Evolutionary conservation across 176 grass and related monocot genomes (phyloP).

Genomic region (Ampelocalamus luodianensis): DNA sequence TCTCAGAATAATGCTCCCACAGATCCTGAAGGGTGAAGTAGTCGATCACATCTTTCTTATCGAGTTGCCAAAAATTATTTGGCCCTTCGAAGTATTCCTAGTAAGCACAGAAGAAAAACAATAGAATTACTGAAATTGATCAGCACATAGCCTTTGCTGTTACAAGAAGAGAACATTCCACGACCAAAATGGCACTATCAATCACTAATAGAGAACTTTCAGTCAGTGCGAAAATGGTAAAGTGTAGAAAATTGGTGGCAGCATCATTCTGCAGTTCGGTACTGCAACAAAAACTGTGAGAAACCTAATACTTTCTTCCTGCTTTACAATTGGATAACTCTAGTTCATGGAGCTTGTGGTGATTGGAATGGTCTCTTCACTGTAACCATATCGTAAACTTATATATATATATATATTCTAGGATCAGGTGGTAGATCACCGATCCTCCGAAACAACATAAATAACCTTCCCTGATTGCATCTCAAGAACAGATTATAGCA

Average conservation of each 20-base stretch:
- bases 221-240: too few species aligned
- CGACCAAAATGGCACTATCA: background rate
- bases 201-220: background rate
- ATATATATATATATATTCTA: too few species aligned
- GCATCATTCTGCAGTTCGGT: background rate
- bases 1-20: conserved; percentile 62
- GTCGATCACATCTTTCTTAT: conserved; percentile 45
- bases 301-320: background rate
- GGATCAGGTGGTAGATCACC: background rate
- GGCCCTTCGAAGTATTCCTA: conserved; percentile 54
- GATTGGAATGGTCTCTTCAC: background rate
- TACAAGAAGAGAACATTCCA: background rate
- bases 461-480: background rate
- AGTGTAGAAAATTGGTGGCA: too few species aligned
- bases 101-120: background rate
- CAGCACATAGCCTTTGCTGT: background rate
- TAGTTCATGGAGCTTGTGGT: background rate
- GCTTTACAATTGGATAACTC: background rate
- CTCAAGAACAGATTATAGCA: background rate
- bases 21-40: conserved; percentile 66
- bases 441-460: background rate
- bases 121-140: background rate
- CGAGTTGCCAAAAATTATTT: conserved; percentile 48
- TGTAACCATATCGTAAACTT: background rate
- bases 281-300: background rate